Evolutionary conservation across 1,284 basidiomycete species (phyloP).

Genomic region (Schizophyllum amplum): DNA sequence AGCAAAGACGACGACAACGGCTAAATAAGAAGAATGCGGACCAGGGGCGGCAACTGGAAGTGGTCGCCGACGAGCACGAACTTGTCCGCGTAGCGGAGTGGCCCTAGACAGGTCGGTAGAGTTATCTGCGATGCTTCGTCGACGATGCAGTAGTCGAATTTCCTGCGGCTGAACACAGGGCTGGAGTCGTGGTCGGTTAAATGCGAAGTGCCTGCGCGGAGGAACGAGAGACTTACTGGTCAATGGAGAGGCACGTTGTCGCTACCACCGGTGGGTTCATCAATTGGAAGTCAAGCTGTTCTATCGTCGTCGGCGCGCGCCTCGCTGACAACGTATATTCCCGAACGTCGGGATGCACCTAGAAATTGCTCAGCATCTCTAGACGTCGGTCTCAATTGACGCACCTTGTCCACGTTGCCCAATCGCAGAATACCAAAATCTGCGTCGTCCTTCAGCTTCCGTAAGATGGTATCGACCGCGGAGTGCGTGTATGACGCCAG

Average conservation of each 20-base stretch:
- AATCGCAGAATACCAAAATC: constrained; percentile 77
- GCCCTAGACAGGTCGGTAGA: constrained; percentile 90
- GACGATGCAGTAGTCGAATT: constrained; percentile 96
- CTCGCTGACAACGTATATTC: constrained; percentile 60
- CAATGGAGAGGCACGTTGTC: constrained; percentile 88
- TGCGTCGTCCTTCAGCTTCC: constrained; percentile 61
- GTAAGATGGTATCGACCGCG: constrained; percentile 91
- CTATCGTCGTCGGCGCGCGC: constrained; percentile 51
- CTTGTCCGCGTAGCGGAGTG: constrained; percentile 80
- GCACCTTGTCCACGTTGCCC: constrained; percentile 87
- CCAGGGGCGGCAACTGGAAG: constrained; percentile 91
- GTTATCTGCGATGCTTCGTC: constrained; percentile 99
- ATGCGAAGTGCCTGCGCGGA: background rate
- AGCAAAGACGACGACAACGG: background rate
- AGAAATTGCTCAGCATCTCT: constrained; percentile 1
- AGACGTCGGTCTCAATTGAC: constrained; percentile 12
- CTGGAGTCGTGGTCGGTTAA: constrained; percentile 29
- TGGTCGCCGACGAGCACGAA: constrained; percentile 97
- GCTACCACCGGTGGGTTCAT: constrained; percentile 90
- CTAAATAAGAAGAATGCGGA: constrained; percentile 29
- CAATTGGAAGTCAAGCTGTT: constrained; percentile 73
- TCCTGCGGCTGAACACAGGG: constrained; percentile 75
- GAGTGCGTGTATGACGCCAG: constrained; percentile 95
- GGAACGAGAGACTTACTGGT: constrained; percentile 65
- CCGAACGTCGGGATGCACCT: constrained; percentile 77